A percentile compares a stretch with the other conserved stretches of the same genome.
These are phyloP conservation scores for Dothideomycetidae sp. DNA, from an alignment of 2,329 filamentous ascomycete species.

Conservation along the genomic window DNA sequence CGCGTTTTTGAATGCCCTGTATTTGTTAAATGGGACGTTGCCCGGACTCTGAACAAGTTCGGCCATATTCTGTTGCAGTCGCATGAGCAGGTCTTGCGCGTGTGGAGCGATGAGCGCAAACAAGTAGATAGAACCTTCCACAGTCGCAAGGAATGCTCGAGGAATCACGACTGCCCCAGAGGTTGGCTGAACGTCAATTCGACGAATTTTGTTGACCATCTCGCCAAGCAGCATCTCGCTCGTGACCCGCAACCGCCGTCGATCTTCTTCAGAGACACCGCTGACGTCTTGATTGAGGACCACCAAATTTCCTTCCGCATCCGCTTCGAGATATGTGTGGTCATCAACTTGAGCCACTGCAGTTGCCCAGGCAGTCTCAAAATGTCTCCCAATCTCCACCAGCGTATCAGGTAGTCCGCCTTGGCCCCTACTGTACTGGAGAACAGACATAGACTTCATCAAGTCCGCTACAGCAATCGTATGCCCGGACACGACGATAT, in stretches of 20 bases:
- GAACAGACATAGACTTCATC: constrained; percentile 78
- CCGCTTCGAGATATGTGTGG: constrained; percentile 66
- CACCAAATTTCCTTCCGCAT: constrained; percentile 76
- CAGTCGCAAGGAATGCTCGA: constrained; percentile 76
- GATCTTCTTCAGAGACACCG: constrained; percentile 62
- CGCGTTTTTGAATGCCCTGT: constrained; percentile 66
- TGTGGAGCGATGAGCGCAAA: constrained; percentile 62
- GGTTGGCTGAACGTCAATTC: constrained; percentile 52
- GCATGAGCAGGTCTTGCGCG: constrained; percentile 67
- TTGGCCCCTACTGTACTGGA: constrained; percentile 53
- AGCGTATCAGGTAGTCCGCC: constrained; percentile 43
- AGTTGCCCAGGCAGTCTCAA: constrained; percentile 69
- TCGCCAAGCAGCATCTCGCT: constrained; percentile 80
- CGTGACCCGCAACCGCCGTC: constrained; percentile 53
- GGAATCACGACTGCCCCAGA: constrained; percentile 58
- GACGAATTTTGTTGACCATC: constrained; percentile 78
- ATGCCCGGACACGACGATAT: constrained; percentile 58
- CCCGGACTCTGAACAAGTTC: constrained; percentile 54
- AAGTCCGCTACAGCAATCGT: constrained; percentile 76
- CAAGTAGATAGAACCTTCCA: constrained; percentile 83
- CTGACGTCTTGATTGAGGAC: constrained; percentile 60
- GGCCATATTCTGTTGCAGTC: constrained; percentile 60
- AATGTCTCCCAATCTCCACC: constrained; percentile 64
- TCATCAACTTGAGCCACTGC: constrained; percentile 58
- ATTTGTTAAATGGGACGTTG: constrained; percentile 59